Conservation (phyloP, 345 rosid genomes). For the Adansonia digitata region DNA sequence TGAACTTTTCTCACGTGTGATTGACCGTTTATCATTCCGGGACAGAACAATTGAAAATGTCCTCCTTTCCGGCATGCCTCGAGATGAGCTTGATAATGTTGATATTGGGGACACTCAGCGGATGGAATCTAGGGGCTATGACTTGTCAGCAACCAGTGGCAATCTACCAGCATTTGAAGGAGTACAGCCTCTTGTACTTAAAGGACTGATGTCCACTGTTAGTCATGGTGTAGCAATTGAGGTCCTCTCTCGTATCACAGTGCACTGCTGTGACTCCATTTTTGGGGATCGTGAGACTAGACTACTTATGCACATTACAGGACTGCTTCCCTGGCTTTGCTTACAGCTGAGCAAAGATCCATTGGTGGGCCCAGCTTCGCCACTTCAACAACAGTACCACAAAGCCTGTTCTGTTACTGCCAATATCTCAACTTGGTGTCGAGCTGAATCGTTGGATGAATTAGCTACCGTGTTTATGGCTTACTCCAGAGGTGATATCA, state of each 20-base stretch:
- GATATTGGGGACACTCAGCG: slow-evolving; percentile 63
- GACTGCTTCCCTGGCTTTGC: slow-evolving; percentile 99
- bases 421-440: slow-evolving; percentile 83
- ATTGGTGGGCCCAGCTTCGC: slow-evolving; percentile 52
- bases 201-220: slow-evolving; percentile 91
- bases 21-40: slow-evolving; percentile 79
- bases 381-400: slow-evolving; percentile 79
- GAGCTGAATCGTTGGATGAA: slow-evolving; percentile 70
- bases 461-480: slow-evolving; percentile 68
- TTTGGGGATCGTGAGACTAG: slow-evolving; percentile 92
- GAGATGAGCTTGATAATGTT: slow-evolving; percentile 64
- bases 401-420: slow-evolving; percentile 87
- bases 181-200: slow-evolving; percentile 95
- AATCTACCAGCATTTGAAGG: slow-evolving; percentile 88
- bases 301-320: slow-evolving; percentile 94
- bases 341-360: slow-evolving; percentile 78
- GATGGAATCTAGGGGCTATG: slow-evolving; percentile 62
- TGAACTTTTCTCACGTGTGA: slow-evolving; percentile 90
- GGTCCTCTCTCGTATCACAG: slow-evolving; percentile 81
- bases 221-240: slow-evolving; percentile 89
- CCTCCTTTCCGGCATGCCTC: slow-evolving; percentile 96
- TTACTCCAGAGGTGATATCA: slow-evolving; percentile 73
- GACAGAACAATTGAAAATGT: slow-evolving; percentile 96
- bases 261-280: slow-evolving; percentile 91
- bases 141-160: slow-evolving; percentile 58